A percentile compares a stretch with the other conserved stretches of the same genome.
These are phyloP conservation scores for Lactarius deliciosus DNA, from an alignment of 768 basidiomycete genomes.

Conservation along the genomic window DNA sequence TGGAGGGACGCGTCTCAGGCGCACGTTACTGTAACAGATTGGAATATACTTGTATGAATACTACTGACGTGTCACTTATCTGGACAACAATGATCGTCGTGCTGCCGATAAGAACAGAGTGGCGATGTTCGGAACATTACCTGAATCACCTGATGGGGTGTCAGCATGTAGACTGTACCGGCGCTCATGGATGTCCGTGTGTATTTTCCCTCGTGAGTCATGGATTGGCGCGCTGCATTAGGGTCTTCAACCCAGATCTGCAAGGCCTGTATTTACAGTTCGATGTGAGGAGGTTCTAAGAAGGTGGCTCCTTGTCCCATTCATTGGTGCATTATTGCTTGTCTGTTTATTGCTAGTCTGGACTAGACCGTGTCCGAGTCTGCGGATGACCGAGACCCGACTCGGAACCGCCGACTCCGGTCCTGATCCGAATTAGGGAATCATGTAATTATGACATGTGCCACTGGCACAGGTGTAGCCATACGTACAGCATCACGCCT, in stretches of 20 bases:
- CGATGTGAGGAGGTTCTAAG: not conserved
- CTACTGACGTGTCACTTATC: not conserved
- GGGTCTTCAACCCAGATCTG: not conserved
- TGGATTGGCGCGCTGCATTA: not conserved
- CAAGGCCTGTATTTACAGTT: not conserved
- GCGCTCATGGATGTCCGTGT: not conserved
- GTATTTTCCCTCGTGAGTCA: slow-evolving; percentile 20
- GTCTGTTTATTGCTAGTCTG: not conserved
- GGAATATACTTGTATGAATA: not conserved
- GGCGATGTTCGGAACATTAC: not conserved
- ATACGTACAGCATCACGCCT: not conserved
- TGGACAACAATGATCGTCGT: not conserved
- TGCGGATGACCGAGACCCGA: not conserved
- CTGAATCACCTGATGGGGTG: not conserved
- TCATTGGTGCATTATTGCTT: not conserved
- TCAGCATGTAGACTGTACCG: not conserved
- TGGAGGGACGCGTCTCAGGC: not conserved
- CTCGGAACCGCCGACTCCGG: slow-evolving; percentile 5
- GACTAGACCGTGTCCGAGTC: not conserved
- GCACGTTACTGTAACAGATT: not conserved
- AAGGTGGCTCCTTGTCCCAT: not conserved
- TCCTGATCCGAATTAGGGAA: not conserved
- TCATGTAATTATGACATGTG: not conserved
- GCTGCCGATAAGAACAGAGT: not conserved
- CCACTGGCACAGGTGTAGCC: not conserved